A percentile compares a stretch with the other conserved stretches of the same genome.
Evolutionary conservation across 2,329 filamentous ascomycete species (phyloP).

Genomic region (Dactylonectria estremocensis): DNA sequence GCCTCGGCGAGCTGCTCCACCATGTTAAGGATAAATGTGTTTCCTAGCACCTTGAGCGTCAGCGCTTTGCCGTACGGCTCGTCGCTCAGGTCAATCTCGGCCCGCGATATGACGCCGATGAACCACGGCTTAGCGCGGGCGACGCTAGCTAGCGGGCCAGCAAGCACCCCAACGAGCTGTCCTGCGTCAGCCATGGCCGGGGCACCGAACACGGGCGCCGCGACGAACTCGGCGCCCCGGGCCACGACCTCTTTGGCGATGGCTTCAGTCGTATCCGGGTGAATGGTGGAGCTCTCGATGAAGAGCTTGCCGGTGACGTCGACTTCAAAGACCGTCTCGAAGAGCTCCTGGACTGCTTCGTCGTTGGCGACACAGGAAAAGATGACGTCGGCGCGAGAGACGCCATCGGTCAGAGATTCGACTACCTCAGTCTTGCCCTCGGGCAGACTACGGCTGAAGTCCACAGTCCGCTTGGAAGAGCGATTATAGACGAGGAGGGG

Average conservation of each 20-base stretch:
- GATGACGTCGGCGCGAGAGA: conserved; percentile 80
- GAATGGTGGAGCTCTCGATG: conserved; percentile 89
- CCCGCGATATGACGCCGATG: conserved; percentile 79
- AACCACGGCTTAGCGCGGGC: conserved; percentile 79
- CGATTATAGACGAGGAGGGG: conserved; percentile 88
- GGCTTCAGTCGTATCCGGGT: conserved; percentile 83
- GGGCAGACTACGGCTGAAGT: conserved; percentile 74
- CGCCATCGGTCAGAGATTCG: conserved; percentile 75
- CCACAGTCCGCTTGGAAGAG: conserved; percentile 75
- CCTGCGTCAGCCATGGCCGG: conserved; percentile 80
- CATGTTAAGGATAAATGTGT: conserved; percentile 89
- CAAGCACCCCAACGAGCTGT: conserved; percentile 80
- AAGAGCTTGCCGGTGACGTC: conserved; percentile 81
- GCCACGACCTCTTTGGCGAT: conserved; percentile 71
- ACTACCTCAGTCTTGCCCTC: conserved; percentile 75
- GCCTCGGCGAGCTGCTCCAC: conserved; percentile 85
- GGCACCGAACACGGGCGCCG: conserved; percentile 79
- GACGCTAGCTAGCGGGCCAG: conserved; percentile 74
- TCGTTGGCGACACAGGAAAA: conserved; percentile 89
- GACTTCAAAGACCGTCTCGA: conserved; percentile 68
- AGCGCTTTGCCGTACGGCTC: conserved; percentile 79
- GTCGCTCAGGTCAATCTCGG: conserved; percentile 79
- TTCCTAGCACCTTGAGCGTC: conserved; percentile 86
- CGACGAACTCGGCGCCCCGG: conserved; percentile 81
- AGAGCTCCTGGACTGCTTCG: conserved; percentile 75